Evolutionary conservation across 2,329 filamentous ascomycete species (phyloP), one percentile per base, ranked within the genome.

Genomic region (Tolypocladium amazonense): DNA sequence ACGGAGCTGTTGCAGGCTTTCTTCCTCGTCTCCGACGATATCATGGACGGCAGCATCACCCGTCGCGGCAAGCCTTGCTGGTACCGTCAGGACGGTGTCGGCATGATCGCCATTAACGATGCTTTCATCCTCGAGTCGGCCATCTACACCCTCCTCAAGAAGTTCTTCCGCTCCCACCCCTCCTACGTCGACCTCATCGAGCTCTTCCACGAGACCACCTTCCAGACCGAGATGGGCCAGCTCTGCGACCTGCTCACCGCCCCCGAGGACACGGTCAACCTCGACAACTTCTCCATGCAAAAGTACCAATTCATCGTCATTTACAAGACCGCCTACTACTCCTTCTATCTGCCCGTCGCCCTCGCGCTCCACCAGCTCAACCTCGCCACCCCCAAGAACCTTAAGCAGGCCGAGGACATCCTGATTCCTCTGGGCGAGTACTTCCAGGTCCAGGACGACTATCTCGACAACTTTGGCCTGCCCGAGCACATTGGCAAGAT

Each of bases 321-420:
- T 77, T 97, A 96, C 87, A 99, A 99, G 86, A 99, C 94, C 30
- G 92, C 94, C 57, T 99, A 95, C 81, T 99, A 99, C 82, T 95
- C 89, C 71, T 99, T 99, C 83, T 97, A 97, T 79, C 88, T 99
- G 18, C 94, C 94, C 61, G 92, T 99, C 59, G 93, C 92, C 12
- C 84, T 99, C 53, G 90, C 94, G 6, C 82, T 99, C 68, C 81
- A 93, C 80, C 88, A 92, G 77, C 85, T 92, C 66, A 87, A 91
- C 71, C 81, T 92, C 62, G 94, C 93, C 27, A 94, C 91, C 11
- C 85, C 88, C 35, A 85, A 89, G 77, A 97, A 97, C 80, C 86
- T 99, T 62, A 88, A 93, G 78, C 88, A 89, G 71, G 88, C 91
- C 53, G 85, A 94, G 74, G 87, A 92, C 66, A 97, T 99, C 71